These are phyloP conservation scores for Leccinum broughii DNA, from an alignment of 768 basidiomycete species.

Conservation along the genomic window DNA sequence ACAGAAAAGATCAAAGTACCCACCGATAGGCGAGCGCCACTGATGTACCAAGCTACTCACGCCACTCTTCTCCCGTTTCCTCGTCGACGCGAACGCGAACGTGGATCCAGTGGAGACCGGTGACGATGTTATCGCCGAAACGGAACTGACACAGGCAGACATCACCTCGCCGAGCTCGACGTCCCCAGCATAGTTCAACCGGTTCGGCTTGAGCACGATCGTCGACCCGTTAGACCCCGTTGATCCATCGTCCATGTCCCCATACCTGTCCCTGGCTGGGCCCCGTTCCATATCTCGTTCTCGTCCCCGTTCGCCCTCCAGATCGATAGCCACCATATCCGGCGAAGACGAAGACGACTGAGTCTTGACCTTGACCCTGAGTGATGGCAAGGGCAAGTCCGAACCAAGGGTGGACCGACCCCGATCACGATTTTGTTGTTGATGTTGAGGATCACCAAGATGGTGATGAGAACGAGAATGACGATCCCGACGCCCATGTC, in stretches of 20 bases:
- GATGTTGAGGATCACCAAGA: neutral
- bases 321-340: neutral
- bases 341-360: neutral
- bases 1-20: constrained; percentile 11
- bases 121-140: too few species aligned
- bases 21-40: constrained; percentile 73
- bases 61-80: too few species aligned
- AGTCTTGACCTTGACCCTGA: neutral
- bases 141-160: too few species aligned
- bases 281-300: neutral
- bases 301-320: neutral
- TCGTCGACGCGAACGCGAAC: too few species aligned
- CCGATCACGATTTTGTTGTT: neutral
- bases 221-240: neutral
- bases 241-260: neutral
- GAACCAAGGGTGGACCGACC: neutral
- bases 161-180: too few species aligned
- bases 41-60: constrained; percentile 56
- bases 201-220: constrained; percentile 28
- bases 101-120: too few species aligned
- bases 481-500: neutral
- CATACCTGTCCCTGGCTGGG: neutral
- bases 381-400: neutral
- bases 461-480: neutral
- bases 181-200: constrained; percentile 5